These are phyloP conservation scores for Austroboletus eburneus DNA, from an alignment of 768 basidiomycete species.

Conservation along the genomic window DNA sequence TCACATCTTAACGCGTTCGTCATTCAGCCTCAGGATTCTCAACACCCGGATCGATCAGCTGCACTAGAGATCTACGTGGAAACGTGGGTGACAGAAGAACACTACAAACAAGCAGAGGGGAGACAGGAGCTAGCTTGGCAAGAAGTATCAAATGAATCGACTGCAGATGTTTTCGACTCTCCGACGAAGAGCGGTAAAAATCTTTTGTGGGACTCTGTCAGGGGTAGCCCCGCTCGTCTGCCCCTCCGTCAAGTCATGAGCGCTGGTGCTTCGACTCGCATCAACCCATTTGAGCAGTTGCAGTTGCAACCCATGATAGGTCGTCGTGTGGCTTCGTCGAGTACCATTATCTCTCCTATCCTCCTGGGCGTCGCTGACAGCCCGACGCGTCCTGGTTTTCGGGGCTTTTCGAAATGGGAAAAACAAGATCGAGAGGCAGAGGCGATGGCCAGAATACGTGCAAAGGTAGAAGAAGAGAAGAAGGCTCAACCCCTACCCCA, in stretches of 20 bases:
- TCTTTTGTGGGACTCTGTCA: conserved; percentile 65
- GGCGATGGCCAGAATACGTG: conserved; percentile 70
- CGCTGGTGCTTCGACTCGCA: conserved; percentile 39
- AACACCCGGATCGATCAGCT: conserved; percentile 68
- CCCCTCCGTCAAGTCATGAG: conserved; percentile 47
- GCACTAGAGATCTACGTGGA: conserved; percentile 74
- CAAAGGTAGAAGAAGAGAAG: conserved; percentile 43
- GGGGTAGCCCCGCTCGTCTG: conserved; percentile 38
- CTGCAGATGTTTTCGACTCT: conserved; percentile 37
- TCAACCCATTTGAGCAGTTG: conserved; percentile 47
- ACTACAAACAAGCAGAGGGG: conserved; percentile 61
- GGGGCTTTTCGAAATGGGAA: conserved; percentile 75
- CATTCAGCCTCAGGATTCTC: conserved; percentile 69
- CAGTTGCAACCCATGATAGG: conserved; percentile 34
- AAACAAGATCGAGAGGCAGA: conserved; percentile 82
- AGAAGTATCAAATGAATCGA: conserved; percentile 43
- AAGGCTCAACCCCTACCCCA: conserved; percentile 35
- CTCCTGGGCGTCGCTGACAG: conserved; percentile 44
- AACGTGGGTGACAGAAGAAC: conserved; percentile 72
- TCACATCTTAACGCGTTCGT: conserved; percentile 6
- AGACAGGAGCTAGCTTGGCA: conserved; percentile 66
- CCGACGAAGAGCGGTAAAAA: conserved; percentile 53
- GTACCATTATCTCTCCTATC: conserved; percentile 23
- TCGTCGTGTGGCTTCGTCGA: conserved; percentile 42
- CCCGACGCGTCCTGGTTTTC: conserved; percentile 45